phyloP scores from a whole-genome alignment of 331 rosid genomes.

The Ulmus americana region DNA sequence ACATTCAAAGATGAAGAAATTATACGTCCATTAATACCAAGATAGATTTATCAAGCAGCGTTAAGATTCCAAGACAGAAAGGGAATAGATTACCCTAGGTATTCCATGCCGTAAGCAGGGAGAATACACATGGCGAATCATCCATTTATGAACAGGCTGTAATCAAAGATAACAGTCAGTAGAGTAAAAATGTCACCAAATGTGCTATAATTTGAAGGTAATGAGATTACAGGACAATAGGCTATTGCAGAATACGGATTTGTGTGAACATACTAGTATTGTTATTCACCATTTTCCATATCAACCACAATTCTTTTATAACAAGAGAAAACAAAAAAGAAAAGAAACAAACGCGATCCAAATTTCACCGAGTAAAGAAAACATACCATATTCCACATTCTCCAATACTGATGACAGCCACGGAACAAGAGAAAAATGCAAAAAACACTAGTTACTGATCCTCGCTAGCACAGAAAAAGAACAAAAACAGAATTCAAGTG shows the following conservation, averaged over 20 bases:
- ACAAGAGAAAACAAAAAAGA: too few relatives aligned
- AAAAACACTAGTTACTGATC: slow-evolving; percentile 25
- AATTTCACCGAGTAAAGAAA: background rate
- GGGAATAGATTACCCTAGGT: slow-evolving; percentile 55
- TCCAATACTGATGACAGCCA: slow-evolving; percentile 84
- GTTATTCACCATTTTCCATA: background rate
- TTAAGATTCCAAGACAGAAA: slow-evolving; percentile 13
- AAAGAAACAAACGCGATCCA: too few relatives aligned
- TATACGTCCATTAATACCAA: background rate
- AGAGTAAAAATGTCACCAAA: background rate
- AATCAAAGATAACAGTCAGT: slow-evolving; percentile 29
- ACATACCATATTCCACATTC: slow-evolving; percentile 97
- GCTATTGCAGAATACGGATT: too few relatives aligned
- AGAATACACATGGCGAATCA: slow-evolving; percentile 87
- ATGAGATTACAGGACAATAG: background rate
- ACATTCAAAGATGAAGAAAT: background rate
- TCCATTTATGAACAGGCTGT: slow-evolving; percentile 99
- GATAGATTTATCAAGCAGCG: background rate
- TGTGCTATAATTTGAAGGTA: background rate
- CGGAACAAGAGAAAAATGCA: slow-evolving; percentile 28
- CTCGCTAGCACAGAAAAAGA: slow-evolving; percentile 12
- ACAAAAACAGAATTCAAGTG: slow-evolving; percentile 10
- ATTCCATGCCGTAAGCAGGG: slow-evolving; percentile 79
- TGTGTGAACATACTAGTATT: background rate
- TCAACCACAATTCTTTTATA: background rate